A percentile compares a stretch with the other conserved stretches of the same genome.
Conservation (phyloP, 1,284 basidiomycete genomes). For the Cutaneotrichosporon cavernicola region DNA sequence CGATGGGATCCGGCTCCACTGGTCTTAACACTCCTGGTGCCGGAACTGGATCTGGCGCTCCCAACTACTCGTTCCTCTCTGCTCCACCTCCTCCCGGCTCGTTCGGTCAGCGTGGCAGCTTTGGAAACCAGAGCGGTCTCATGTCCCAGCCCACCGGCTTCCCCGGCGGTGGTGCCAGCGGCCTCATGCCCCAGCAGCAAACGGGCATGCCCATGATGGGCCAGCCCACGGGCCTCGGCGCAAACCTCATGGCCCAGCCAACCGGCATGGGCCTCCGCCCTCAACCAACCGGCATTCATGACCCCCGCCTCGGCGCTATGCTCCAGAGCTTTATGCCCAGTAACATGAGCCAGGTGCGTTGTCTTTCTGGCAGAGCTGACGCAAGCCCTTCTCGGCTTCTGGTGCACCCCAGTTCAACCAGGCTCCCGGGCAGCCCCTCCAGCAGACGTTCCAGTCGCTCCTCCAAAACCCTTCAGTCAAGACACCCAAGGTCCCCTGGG, state of each 20-base stretch:
- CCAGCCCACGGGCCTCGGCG: slow-evolving; percentile 57
- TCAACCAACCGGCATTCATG: slow-evolving; percentile 56
- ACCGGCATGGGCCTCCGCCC: slow-evolving; percentile 61
- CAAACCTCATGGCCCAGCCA: slow-evolving; percentile 65
- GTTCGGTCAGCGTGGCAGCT: slow-evolving; percentile 31
- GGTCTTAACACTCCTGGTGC: slow-evolving; percentile 15
- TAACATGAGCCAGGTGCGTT: slow-evolving; percentile 51
- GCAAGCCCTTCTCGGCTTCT: slow-evolving; percentile 42
- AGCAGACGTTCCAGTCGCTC: slow-evolving; percentile 57
- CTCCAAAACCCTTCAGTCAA: slow-evolving; percentile 66
- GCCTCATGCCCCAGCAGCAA: slow-evolving; percentile 40
- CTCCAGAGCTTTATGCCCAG: slow-evolving; percentile 75
- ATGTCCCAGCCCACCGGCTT: slow-evolving; percentile 37
- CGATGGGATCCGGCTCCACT: slow-evolving; percentile 16
- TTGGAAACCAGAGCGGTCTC: slow-evolving; percentile 28
- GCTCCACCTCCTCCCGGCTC: slow-evolving; percentile 44
- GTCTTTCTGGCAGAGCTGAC: slow-evolving; percentile 1
- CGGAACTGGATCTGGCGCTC: slow-evolving; percentile 13
- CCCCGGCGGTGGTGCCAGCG: slow-evolving; percentile 36
- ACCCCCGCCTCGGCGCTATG: slow-evolving; percentile 81
- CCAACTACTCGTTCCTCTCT: slow-evolving; percentile 49
- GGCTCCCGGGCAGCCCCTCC: slow-evolving; percentile 54
- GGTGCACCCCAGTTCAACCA: slow-evolving; percentile 62
- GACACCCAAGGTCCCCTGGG: slow-evolving; percentile 82
- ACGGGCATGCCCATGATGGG: slow-evolving; percentile 42